Evolutionary conservation across 768 basidiomycete species (phyloP), one percentile per base, ranked within the genome.

Genomic region (Cubamyces lactineus): DNA sequence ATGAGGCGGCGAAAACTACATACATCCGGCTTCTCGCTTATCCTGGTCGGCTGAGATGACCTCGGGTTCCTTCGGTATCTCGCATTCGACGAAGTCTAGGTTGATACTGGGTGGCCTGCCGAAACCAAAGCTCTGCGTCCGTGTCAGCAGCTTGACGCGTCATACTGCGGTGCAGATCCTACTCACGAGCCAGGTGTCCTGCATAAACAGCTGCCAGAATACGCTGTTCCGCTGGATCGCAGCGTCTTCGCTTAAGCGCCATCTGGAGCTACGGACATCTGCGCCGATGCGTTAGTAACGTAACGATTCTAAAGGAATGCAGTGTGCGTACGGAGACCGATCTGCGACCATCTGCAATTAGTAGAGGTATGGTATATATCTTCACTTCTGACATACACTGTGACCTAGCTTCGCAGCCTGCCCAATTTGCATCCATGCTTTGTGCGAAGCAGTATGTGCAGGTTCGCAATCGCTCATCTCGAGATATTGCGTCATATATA

Each of bases 181-280:
- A 24, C 69, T 54, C 66, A 91, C 89, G 41, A 82, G 72, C 79
- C 83, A 84, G 0, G 86, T 85, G 66, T 91, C 89, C 28, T 82
- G 69, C 24, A 77, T 66, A 67, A 87, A 89, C n/a, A 90, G 70
- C 50, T 86, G 83, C 87, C 88, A 92, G 69, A 89, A 90, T 12
- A 87, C 74, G 21, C 77, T 77, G 55, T 77, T 80, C 17, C 89
- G 82, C 57, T 78, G 75, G 60, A 84, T 76, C 17, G 76, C 70
- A 42, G 77, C 71, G 21, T 74, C 71, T 26, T 79, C 76, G 17
- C 79, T 76, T 5, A 91, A 75, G 28, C 84, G 80, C 84, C 88
- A 91, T 26, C 85, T 78, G 6, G 78, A 74, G 52, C 84, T 80
- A 58, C 86, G 81, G 39, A 88, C 74, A 69, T 89, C 87, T 90